phyloP scores from a whole-genome alignment of 495 filamentous ascomycete genomes.

The Podospora pseudoanserina region DNA sequence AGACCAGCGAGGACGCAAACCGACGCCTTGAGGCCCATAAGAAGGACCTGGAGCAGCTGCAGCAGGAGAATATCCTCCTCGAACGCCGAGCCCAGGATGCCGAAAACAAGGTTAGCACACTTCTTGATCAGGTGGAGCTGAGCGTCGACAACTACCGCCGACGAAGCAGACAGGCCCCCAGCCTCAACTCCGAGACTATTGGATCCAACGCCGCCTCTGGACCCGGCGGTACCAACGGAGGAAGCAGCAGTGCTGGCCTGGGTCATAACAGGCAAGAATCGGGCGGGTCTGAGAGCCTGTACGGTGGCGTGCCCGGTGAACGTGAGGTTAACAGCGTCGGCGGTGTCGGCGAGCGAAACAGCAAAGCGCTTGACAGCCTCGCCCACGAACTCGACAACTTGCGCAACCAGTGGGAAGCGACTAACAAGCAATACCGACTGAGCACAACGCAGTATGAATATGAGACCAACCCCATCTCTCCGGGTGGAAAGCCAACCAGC shows the following conservation, averaged over 20 bases:
- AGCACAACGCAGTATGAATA: slow-evolving; percentile 78
- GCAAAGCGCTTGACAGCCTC: slow-evolving; percentile 82
- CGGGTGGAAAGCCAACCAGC: slow-evolving; percentile 47
- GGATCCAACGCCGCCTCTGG: not conserved
- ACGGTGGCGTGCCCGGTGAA: slow-evolving; percentile 25
- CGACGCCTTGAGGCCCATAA: slow-evolving; percentile 58
- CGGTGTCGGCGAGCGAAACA: slow-evolving; percentile 56
- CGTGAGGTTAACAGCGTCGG: not conserved
- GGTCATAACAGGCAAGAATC: slow-evolving; percentile 57
- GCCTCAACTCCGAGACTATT: slow-evolving; percentile 28
- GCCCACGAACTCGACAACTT: slow-evolving; percentile 87
- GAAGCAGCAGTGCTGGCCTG: slow-evolving; percentile 14
- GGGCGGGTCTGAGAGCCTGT: slow-evolving; percentile 52
- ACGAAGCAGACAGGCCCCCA: slow-evolving; percentile 45
- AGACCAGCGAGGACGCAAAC: slow-evolving; percentile 54
- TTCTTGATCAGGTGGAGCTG: slow-evolving; percentile 88
- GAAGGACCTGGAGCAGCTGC: slow-evolving; percentile 73
- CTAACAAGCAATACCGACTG: slow-evolving; percentile 87
- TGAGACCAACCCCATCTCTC: slow-evolving; percentile 52
- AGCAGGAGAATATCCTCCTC: slow-evolving; percentile 72
- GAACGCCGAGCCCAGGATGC: slow-evolving; percentile 83
- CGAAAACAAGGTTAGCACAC: slow-evolving; percentile 85
- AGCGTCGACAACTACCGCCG: slow-evolving; percentile 94
- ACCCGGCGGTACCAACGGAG: slow-evolving; percentile 3
- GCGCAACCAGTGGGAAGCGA: slow-evolving; percentile 89